Base-by-base conservation (phyloP, 768 basidiomycete genomes). In the Tulasnella sp. region DNA sequence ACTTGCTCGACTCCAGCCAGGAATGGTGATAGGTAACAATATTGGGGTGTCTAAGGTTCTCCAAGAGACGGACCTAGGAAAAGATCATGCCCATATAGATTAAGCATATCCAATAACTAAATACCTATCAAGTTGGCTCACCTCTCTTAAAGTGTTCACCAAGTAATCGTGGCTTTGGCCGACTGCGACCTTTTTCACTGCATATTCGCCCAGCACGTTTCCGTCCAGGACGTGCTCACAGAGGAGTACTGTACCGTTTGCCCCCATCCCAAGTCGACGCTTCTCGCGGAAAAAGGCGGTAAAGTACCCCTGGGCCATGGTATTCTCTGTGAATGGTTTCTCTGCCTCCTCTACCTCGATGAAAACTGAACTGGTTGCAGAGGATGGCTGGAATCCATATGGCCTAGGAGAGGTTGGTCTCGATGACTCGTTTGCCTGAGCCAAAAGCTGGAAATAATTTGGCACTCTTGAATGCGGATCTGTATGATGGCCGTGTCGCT, bases 21-120 rank as follows among this genome's bases (percentile, higher is more conserved):
- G 96, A 91, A 83, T 97, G 96, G 84, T 98, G 97, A 83, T 98
- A 98, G 5, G 94, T 95, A 80, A 99, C 89, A 81, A 99, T 97
- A 81, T 98, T 97, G 6, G 92, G 93, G 85, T 99, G 97, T 78
- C 93, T 92, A 4, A 99, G 87, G 38, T 90, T 88, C 84, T 98
- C 96, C 62, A 98, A 87, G 12, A 98, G 87, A 62, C 94, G 91
- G 77, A 98, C 94, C 90, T 93, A 80, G 48, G 24, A 27, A 48
- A 77, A 31, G 77, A 71, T 10, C 44, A 44, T 44, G 1, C 19
- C 14, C 44, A 16, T 44, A 44, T 16, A 44, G 16, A 44, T 44
- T 44, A 44, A 44, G 12, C 44, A 44, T 44, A 14, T 18, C 16
- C 44, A 18, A 9, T 18, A 39, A 38, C 73, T 71, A 24, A 68